Percentiles rank a stretch among this genome's conserved stretches.
Conservation (phyloP, 148 eudicot genomes). For the Nepenthes gracilis region DNA sequence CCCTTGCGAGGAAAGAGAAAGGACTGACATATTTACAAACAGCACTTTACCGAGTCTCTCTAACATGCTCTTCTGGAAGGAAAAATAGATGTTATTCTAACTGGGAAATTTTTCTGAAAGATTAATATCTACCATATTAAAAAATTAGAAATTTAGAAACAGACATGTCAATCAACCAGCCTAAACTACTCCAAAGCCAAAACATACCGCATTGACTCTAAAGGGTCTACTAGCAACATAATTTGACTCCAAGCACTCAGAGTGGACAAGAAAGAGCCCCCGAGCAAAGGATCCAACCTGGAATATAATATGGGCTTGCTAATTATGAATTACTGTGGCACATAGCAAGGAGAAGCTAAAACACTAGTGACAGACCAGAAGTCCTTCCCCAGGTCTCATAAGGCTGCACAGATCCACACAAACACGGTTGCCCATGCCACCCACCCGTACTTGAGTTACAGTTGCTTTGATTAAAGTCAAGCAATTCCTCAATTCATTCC, state of each 20-base stretch:
- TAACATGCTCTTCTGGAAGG: no score
- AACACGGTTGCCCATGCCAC: constrained; percentile 95
- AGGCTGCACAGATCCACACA: constrained; percentile 96
- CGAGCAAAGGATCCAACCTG: constrained; percentile 96
- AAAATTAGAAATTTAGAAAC: neutral
- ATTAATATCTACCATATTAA: neutral
- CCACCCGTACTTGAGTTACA: constrained; percentile 47
- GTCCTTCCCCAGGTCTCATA: constrained; percentile 94
- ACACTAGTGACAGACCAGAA: constrained; percentile 42
- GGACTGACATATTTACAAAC: no score
- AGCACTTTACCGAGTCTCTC: no score
- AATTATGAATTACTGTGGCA: no score
- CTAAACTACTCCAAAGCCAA: neutral
- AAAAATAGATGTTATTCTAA: no score
- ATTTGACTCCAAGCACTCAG: constrained; percentile 89
- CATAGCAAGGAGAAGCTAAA: neutral
- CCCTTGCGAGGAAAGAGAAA: no score
- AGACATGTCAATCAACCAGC: neutral
- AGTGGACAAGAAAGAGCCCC: constrained; percentile 92
- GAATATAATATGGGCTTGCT: neutral
- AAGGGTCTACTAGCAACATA: constrained; percentile 95
- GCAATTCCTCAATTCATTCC: constrained; percentile 40
- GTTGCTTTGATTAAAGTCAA: constrained; percentile 52
- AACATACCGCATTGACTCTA: constrained; percentile 89
- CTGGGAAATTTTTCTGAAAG: neutral